These are phyloP conservation scores for Quercus wislizeni DNA, from an alignment of 306 rosid species.

Conservation along the genomic window DNA sequence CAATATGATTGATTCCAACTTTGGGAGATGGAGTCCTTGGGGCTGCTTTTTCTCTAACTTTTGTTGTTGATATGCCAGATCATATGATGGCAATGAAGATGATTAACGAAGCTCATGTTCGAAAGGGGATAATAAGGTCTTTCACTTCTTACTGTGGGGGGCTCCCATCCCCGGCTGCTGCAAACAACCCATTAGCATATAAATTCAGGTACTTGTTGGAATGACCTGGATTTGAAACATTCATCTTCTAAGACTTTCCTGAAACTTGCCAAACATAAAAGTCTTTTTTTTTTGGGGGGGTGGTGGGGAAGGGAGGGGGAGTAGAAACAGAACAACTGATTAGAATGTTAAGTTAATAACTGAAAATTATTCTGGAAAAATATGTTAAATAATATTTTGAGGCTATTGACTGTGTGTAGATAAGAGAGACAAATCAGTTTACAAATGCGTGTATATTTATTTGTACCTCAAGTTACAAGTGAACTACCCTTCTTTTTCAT, in stretches of 20 bases:
- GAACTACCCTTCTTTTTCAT: too few relatives aligned
- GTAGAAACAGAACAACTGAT: neutral
- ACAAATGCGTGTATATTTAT: neutral
- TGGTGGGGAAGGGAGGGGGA: neutral
- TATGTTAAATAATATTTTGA: neutral
- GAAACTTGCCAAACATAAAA: neutral
- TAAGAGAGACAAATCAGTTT: neutral
- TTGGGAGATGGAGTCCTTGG: slow-evolving; percentile 4
- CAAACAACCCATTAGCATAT: slow-evolving; percentile 92
- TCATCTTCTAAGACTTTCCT: neutral
- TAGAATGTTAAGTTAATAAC: neutral
- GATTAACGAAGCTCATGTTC: slow-evolving; percentile 69
- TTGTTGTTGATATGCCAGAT: slow-evolving; percentile 51
- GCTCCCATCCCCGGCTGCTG: slow-evolving; percentile 92
- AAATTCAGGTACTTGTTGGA: slow-evolving; percentile 74
- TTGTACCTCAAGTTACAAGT: neutral
- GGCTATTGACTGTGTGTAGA: neutral
- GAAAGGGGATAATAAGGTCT: slow-evolving; percentile 68
- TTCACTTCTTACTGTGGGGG: slow-evolving; percentile 94
- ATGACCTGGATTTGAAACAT: slow-evolving; percentile 9
- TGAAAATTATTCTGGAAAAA: neutral
- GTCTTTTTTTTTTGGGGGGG: neutral
- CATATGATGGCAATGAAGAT: slow-evolving; percentile 99
- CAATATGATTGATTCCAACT: slow-evolving; percentile 13
- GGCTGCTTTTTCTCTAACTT: neutral